A percentile compares a stretch with the other conserved stretches of the same genome.
phyloP scores from a whole-genome alignment of 2,329 filamentous ascomycete genomes.

The Fusarium longipes region DNA sequence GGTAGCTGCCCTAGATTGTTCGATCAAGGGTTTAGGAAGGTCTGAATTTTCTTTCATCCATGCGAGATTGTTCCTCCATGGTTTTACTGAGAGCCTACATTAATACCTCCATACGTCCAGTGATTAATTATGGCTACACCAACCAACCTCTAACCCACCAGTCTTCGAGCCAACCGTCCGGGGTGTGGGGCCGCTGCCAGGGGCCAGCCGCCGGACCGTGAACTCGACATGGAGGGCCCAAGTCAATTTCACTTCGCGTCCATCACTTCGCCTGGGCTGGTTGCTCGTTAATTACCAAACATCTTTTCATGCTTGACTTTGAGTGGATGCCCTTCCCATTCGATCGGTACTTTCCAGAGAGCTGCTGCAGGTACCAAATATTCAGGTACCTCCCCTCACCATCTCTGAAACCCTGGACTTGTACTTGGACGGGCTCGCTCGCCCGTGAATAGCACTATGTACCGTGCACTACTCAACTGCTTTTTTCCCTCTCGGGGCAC shows the following conservation, averaged over 20 bases:
- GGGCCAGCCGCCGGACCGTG: conserved; percentile 33
- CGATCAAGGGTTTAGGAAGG: conserved; percentile 21
- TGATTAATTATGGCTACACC: conserved; percentile 1
- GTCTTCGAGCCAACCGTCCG: conserved; percentile 41
- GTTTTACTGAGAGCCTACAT: neutral
- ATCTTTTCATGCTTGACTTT: conserved; percentile 35
- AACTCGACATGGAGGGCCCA: conserved; percentile 24
- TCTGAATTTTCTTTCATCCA: conserved; percentile 19
- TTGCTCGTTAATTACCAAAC: conserved; percentile 27
- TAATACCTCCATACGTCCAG: neutral
- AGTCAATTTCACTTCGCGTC: conserved; percentile 20
- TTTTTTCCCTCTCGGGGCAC: conserved; percentile 17
- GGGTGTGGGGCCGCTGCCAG: conserved; percentile 45
- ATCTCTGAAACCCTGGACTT: conserved; percentile 31
- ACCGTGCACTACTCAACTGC: conserved; percentile 15
- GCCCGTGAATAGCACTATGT: conserved; percentile 16
- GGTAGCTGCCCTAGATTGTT: conserved; percentile 4
- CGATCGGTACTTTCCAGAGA: conserved; percentile 38
- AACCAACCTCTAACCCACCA: conserved; percentile 32
- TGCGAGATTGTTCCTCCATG: conserved; percentile 19
- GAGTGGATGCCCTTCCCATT: conserved; percentile 34
- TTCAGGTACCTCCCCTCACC: conserved; percentile 9
- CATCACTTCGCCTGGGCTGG: neutral
- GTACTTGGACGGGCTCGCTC: conserved; percentile 25
- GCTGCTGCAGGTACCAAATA: conserved; percentile 40